A percentile compares a stretch with the other conserved stretches of the same genome.
These are phyloP conservation scores for Pseudotsuga menziesii DNA, from an alignment of 75 land plant species.

Conservation along the genomic window DNA sequence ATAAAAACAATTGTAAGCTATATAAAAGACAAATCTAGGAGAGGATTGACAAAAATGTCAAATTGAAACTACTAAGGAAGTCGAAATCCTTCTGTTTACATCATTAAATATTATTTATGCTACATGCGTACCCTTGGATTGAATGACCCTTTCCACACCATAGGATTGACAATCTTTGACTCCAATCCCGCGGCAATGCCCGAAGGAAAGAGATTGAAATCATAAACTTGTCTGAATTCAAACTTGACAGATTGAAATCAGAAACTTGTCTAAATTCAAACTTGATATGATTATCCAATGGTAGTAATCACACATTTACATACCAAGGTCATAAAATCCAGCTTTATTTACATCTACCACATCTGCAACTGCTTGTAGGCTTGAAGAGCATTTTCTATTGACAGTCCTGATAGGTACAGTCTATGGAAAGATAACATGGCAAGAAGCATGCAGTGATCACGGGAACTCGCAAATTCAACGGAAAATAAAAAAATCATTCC, in stretches of 20 bases:
- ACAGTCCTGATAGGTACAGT: slow-evolving; percentile 70
- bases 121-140: slow-evolving; percentile 71
- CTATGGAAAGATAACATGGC: slow-evolving; percentile 21
- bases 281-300: background rate
- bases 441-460: background rate
- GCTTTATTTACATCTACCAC: slow-evolving; percentile 62
- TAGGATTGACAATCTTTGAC: slow-evolving; percentile 73
- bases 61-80: slow-evolving; percentile 6
- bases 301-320: background rate
- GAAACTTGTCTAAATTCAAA: background rate
- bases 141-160: slow-evolving; percentile 72
- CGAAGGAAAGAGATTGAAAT: too few relatives aligned
- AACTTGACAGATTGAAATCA: slow-evolving; percentile 6
- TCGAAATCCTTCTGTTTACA: slow-evolving; percentile 26
- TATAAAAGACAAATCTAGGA: background rate
- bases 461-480: background rate
- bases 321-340: slow-evolving; percentile 71
- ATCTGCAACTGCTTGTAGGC: slow-evolving; percentile 71
- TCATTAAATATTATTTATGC: slow-evolving; percentile 7
- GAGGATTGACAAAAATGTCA: background rate
- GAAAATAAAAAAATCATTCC: background rate
- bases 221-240: too few relatives aligned
- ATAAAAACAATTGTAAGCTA: background rate
- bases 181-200: slow-evolving; percentile 98
- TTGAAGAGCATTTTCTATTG: slow-evolving; percentile 70